Evolutionary conservation across 176 grass and related monocot species (phyloP).

Genomic region (Juncus effusus): DNA sequence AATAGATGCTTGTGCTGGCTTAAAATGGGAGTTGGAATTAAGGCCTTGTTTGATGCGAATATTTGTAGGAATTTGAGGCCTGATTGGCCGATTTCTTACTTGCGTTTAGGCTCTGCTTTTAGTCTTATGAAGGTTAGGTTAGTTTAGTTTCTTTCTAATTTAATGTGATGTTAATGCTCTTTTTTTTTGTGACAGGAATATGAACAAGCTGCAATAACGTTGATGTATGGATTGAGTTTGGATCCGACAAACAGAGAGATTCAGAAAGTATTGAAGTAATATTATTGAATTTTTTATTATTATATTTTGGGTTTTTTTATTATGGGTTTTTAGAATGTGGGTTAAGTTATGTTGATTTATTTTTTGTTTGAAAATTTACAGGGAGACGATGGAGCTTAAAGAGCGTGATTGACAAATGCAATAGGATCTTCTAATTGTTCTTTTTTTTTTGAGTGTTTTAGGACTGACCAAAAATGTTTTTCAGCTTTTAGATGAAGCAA

Average conservation of each 20-base stretch:
- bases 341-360: no score
- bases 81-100: slow-evolving; percentile 19
- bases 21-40: not conserved
- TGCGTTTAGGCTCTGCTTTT: not conserved
- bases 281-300: not conserved
- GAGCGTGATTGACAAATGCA: no score
- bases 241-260: slow-evolving; percentile 26
- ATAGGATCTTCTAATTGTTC: no score
- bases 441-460: no score
- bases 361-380: no score
- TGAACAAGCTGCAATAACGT: slow-evolving; percentile 13
- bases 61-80: not conserved
- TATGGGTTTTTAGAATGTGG: no score
- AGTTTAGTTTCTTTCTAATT: not conserved
- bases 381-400: no score
- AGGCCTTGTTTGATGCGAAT: slow-evolving; percentile 9
- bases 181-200: slow-evolving; percentile 21
- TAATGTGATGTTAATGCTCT: not conserved
- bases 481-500: no score
- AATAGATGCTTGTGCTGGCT: slow-evolving; percentile 29
- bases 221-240: slow-evolving; percentile 20
- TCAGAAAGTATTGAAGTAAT: slow-evolving; percentile 30
- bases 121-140: slow-evolving; percentile 13
- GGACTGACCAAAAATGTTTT: no score
- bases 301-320: no score